phyloP scores from a whole-genome alignment of 768 basidiomycete species.

The Leccinum longicurvipes region DNA sequence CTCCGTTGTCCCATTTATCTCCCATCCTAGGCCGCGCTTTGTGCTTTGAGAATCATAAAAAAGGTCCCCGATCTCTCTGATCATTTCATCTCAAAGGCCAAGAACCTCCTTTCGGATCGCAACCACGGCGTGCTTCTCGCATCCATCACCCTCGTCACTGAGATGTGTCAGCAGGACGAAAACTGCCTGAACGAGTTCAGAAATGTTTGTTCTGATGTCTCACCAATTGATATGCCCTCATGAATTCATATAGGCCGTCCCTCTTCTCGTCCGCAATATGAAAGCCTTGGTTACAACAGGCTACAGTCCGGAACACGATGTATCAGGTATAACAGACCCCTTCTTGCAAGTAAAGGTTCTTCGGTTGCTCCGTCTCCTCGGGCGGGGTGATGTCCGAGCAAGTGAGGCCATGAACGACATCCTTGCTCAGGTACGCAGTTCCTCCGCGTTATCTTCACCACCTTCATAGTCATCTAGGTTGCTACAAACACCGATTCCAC shows the following conservation, averaged over 20 bases:
- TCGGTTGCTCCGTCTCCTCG: slow-evolving; percentile 83
- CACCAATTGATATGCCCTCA: slow-evolving; percentile 5
- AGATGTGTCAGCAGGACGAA: slow-evolving; percentile 85
- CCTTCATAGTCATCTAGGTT: slow-evolving; percentile 49
- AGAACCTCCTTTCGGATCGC: slow-evolving; percentile 87
- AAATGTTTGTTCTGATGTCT: slow-evolving; percentile 54
- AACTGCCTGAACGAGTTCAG: slow-evolving; percentile 80
- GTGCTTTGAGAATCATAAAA: slow-evolving; percentile 90
- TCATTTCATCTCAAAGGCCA: slow-evolving; percentile 86
- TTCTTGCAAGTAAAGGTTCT: slow-evolving; percentile 94
- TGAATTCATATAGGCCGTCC: slow-evolving; percentile 65
- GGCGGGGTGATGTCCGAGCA: slow-evolving; percentile 77
- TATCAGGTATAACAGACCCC: slow-evolving; percentile 98
- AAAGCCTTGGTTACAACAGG: slow-evolving; percentile 95
- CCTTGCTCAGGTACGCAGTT: slow-evolving; percentile 71
- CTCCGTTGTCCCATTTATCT: not conserved
- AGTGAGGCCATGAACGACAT: slow-evolving; percentile 99
- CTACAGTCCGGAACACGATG: slow-evolving; percentile 98
- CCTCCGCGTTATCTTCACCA: not conserved
- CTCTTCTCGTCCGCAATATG: slow-evolving; percentile 89
- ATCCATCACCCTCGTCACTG: slow-evolving; percentile 91
- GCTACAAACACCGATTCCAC: slow-evolving; percentile 98
- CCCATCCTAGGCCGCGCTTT: slow-evolving; percentile 75
- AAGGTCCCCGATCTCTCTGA: slow-evolving; percentile 95
- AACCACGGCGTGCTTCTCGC: slow-evolving; percentile 95